Conservation (phyloP, 2,329 filamentous ascomycete genomes). For the Colletotrichum abscissum region DNA sequence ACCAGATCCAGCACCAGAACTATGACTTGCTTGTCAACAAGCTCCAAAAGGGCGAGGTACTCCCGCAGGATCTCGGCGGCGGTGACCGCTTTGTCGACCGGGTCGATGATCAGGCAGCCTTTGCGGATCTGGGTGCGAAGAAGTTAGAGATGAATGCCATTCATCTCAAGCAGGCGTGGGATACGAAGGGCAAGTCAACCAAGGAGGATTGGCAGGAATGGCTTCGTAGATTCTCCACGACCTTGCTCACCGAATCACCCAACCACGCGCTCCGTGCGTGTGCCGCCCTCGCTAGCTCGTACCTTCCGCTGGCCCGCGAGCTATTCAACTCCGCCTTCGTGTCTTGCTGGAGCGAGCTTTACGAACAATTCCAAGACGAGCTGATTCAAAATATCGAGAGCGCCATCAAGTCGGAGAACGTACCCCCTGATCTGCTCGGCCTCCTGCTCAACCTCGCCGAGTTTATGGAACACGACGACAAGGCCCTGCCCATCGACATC, state of each 20-base stretch:
- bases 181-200: conserved; percentile 95
- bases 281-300: conserved; percentile 89
- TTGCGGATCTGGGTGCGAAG: conserved; percentile 88
- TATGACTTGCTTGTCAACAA: conserved; percentile 94
- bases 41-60: conserved; percentile 90
- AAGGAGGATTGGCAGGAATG: conserved; percentile 99
- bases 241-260: conserved; percentile 92
- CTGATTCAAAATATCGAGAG: conserved; percentile 95
- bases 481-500: conserved; percentile 97
- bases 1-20: conserved; percentile 88
- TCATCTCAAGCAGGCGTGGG: conserved; percentile 97
- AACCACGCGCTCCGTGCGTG: conserved; percentile 96
- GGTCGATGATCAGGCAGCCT: conserved; percentile 78
- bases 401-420: conserved; percentile 93
- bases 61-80: conserved; percentile 95
- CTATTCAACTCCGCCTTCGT: conserved; percentile 99
- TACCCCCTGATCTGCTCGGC: conserved; percentile 94
- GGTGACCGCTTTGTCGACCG: conserved; percentile 83
- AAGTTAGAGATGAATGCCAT: conserved; percentile 98
- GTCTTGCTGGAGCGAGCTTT: conserved; percentile 98
- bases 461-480: conserved; percentile 99
- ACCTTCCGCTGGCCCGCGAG: conserved; percentile 89
- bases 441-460: conserved; percentile 95
- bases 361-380: conserved; percentile 96
- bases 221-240: conserved; percentile 96